These are phyloP conservation scores for Chalciporus chontae DNA, from an alignment of 768 basidiomycete genomes.

Conservation along the genomic window DNA sequence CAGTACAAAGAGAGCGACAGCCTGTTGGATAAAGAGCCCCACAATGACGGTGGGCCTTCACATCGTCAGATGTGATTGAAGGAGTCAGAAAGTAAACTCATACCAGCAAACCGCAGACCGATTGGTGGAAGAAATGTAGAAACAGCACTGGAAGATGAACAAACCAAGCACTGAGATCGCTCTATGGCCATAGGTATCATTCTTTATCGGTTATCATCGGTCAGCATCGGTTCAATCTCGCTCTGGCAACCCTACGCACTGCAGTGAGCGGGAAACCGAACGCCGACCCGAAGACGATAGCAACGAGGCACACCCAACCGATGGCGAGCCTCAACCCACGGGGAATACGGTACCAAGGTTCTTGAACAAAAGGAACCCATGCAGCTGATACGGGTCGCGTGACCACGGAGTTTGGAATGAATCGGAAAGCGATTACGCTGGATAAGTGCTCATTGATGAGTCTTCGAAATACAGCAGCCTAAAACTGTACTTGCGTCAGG, in stretches of 20 bases:
- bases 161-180: slow-evolving; percentile 81
- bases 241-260: slow-evolving; percentile 34
- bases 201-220: slow-evolving; percentile 29
- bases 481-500: slow-evolving; percentile 48
- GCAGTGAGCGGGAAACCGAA: slow-evolving; percentile 69
- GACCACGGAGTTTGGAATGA: slow-evolving; percentile 68
- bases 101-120: slow-evolving; percentile 71
- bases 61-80: neutral
- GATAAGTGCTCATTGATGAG: neutral
- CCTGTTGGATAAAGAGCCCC: slow-evolving; percentile 82
- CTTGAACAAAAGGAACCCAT: slow-evolving; percentile 63
- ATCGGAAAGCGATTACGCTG: slow-evolving; percentile 81
- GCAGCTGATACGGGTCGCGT: slow-evolving; percentile 67
- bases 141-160: slow-evolving; percentile 72
- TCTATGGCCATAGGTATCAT: slow-evolving; percentile 70
- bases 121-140: slow-evolving; percentile 64
- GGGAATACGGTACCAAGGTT: slow-evolving; percentile 65
- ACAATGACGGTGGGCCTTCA: slow-evolving; percentile 81
- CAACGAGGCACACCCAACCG: slow-evolving; percentile 78
- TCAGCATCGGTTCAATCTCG: slow-evolving; percentile 12
- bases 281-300: slow-evolving; percentile 78
- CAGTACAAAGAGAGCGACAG: slow-evolving; percentile 84
- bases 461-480: neutral
- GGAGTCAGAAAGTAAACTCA: slow-evolving; percentile 13
- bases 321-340: slow-evolving; percentile 52